Conservation (phyloP, 495 filamentous ascomycete genomes). For the Chaetomium cochliodes region DNA sequence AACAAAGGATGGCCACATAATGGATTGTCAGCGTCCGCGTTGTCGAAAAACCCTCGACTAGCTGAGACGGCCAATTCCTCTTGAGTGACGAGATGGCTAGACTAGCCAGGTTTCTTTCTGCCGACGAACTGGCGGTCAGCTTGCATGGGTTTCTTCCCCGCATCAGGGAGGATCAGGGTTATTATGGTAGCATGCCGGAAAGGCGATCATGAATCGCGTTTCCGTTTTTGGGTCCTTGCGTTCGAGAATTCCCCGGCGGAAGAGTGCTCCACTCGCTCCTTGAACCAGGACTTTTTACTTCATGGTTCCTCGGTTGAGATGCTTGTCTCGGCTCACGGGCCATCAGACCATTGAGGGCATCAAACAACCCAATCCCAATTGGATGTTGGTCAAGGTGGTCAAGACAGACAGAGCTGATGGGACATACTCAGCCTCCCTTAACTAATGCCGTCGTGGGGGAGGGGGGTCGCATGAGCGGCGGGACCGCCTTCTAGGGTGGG, state of each 20-base stretch:
- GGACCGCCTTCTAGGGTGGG: not conserved
- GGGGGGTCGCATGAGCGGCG: not conserved
- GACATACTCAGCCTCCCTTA: conserved; percentile 7
- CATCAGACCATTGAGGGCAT: not conserved
- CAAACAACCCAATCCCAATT: not conserved
- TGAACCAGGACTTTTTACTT: not conserved
- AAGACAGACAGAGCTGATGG: not conserved
- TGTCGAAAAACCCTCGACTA: not conserved
- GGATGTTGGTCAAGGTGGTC: not conserved
- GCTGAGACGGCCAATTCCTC: not conserved
- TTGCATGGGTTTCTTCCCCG: conserved; percentile 30
- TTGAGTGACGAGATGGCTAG: not conserved
- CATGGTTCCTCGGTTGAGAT: not conserved
- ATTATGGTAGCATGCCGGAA: conserved; percentile 25
- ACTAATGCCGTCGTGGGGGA: not conserved
- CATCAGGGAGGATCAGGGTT: conserved; percentile 31
- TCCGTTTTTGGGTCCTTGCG: conserved; percentile 13
- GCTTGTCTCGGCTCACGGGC: not conserved
- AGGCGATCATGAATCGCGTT: conserved; percentile 37
- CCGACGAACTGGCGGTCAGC: conserved; percentile 41
- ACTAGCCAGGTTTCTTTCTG: not conserved
- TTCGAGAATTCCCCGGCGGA: conserved; percentile 17
- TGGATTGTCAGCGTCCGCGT: conserved; percentile 8
- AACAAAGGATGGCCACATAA: not conserved
- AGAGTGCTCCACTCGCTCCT: not conserved